Conservation (phyloP, 805 yeast species). For the Myxozyma monticola region DNA sequence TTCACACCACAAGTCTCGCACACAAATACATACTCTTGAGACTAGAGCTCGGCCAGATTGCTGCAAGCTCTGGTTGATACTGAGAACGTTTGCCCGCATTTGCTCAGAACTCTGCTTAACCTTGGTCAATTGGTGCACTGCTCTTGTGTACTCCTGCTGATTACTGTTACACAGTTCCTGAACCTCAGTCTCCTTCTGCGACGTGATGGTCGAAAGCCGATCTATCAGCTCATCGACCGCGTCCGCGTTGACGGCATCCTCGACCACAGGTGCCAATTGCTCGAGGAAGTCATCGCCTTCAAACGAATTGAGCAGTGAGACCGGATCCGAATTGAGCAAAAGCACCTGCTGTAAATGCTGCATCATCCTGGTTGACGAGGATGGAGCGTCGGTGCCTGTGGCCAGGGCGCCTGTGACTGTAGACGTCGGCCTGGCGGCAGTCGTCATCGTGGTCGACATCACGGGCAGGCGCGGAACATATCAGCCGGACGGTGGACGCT, state of each 20-base stretch:
- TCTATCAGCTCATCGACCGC: conserved; percentile 58
- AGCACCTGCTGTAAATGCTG: conserved; percentile 29
- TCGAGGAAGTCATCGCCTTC: conserved; percentile 65
- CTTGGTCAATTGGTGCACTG: conserved; percentile 62
- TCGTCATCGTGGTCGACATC: conserved; percentile 6
- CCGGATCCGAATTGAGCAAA: conserved; percentile 30
- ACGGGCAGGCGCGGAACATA: not conserved
- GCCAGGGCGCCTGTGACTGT: conserved; percentile 3
- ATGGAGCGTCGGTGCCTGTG: conserved; percentile 5
- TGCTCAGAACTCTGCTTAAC: conserved; percentile 60
- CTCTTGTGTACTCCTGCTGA: conserved; percentile 47
- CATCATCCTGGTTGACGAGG: conserved; percentile 9
- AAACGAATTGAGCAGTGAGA: conserved; percentile 25
- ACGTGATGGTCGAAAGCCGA: conserved; percentile 57
- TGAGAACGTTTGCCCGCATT: conserved; percentile 55
- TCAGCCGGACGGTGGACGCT: too few relatives aligned
- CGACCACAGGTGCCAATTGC: conserved; percentile 73
- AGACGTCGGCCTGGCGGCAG: not conserved
- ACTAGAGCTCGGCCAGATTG: conserved; percentile 67
- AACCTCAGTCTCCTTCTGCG: conserved; percentile 61
- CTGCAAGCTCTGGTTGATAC: conserved; percentile 58
- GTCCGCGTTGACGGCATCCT: conserved; percentile 57
- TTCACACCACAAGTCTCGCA: not conserved
- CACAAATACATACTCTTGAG: conserved; percentile 38
- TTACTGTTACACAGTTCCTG: conserved; percentile 61